These are phyloP conservation scores for Phytophthora capsici DNA, from an alignment of 352 stramenopile genomes.

Conservation along the genomic window DNA sequence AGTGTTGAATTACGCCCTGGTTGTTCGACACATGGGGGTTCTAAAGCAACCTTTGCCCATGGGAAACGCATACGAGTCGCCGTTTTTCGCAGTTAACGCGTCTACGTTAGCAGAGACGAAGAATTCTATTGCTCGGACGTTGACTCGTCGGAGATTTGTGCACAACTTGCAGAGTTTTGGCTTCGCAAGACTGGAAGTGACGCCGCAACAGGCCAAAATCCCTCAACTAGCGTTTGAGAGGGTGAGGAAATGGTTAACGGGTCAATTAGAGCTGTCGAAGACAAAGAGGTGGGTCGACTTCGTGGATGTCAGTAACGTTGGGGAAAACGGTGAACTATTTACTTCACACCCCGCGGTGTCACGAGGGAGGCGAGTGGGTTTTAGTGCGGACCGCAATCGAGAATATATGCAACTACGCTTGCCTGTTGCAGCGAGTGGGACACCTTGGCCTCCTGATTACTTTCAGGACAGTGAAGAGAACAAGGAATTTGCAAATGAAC, in stretches of 20 bases:
- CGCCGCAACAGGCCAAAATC: slow-evolving; percentile 63
- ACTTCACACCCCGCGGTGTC: slow-evolving; percentile 57
- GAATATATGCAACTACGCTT: slow-evolving; percentile 83
- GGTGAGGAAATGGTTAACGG: slow-evolving; percentile 68
- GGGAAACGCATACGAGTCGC: slow-evolving; percentile 56
- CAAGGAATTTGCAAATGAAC: slow-evolving; percentile 57
- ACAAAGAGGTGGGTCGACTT: slow-evolving; percentile 71
- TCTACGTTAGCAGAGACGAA: slow-evolving; percentile 32
- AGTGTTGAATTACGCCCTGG: slow-evolving; percentile 67
- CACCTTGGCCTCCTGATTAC: slow-evolving; percentile 76
- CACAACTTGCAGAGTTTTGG: slow-evolving; percentile 75
- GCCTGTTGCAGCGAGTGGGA: slow-evolving; percentile 68
- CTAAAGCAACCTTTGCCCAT: slow-evolving; percentile 62
- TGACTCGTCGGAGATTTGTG: slow-evolving; percentile 66
- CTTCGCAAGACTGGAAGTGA: slow-evolving; percentile 77
- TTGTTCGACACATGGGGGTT: slow-evolving; percentile 67
- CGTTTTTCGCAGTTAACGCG: slow-evolving; percentile 73
- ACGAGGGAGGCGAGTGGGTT: slow-evolving; percentile 75
- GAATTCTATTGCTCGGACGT: slow-evolving; percentile 57
- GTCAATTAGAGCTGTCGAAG: slow-evolving; percentile 55
- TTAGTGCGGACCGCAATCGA: slow-evolving; percentile 71
- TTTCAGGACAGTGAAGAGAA: slow-evolving; percentile 55
- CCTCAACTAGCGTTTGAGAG: slow-evolving; percentile 56
- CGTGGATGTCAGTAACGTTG: slow-evolving; percentile 50
- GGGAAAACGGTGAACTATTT: slow-evolving; percentile 13